Evolutionary conservation across 495 filamentous ascomycete species (phyloP).

Genomic region (Neurospora sp.): DNA sequence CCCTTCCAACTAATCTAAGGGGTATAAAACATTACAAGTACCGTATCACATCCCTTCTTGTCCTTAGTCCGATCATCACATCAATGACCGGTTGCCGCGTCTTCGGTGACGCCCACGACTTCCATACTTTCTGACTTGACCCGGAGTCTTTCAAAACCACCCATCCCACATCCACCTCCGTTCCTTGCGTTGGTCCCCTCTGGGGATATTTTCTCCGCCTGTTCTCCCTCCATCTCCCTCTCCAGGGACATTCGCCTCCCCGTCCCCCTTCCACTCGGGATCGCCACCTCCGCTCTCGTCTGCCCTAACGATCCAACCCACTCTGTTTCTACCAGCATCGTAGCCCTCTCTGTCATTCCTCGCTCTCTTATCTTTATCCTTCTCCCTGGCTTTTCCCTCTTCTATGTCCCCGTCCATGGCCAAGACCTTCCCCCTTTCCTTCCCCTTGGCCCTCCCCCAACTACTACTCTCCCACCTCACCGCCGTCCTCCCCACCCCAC

Average conservation of each 20-base stretch:
- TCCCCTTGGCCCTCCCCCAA: not conserved
- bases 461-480: not conserved
- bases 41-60: not conserved
- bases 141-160: not conserved
- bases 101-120: not conserved
- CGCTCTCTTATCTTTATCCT: no score
- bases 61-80: not conserved
- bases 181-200: not conserved
- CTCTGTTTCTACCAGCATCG: not conserved
- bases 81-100: not conserved
- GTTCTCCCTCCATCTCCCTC: not conserved
- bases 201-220: not conserved
- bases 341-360: no score
- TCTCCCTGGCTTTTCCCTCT: no score
- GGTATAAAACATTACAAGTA: not conserved
- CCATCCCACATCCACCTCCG: not conserved
- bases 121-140: not conserved
- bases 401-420: no score
- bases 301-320: not conserved
- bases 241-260: not conserved
- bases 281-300: not conserved
- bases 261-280: not conserved
- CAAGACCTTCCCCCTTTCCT: no score
- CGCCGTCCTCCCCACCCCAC: no score
- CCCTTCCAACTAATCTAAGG: not conserved